These are phyloP conservation scores for Epichloe typhina DNA, from an alignment of 2,329 filamentous ascomycete genomes.

Conservation along the genomic window DNA sequence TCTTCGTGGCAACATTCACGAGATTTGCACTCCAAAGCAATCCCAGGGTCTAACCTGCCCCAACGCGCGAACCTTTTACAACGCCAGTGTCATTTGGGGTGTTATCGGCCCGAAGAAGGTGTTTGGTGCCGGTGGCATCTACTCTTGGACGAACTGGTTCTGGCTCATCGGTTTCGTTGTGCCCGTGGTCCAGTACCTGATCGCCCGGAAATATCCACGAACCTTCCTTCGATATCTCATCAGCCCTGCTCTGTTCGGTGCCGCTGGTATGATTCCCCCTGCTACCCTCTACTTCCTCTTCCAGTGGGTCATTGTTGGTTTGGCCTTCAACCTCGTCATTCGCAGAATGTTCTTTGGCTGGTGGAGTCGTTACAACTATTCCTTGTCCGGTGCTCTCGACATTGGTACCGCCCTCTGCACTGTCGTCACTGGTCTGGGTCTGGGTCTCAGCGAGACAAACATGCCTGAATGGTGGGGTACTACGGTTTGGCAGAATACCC, in stretches of 20 bases:
- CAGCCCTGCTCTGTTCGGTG: conserved; percentile 40
- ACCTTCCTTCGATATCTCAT: conserved; percentile 34
- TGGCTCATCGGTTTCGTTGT: conserved; percentile 38
- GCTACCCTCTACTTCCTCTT: conserved; percentile 43
- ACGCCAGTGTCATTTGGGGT: conserved; percentile 47
- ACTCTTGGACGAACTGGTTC: conserved; percentile 38
- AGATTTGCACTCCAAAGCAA: conserved; percentile 37
- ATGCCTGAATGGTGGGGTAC: conserved; percentile 39
- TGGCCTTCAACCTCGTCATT: conserved; percentile 41
- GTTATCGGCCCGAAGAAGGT: conserved; percentile 33
- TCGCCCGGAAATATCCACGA: conserved; percentile 33
- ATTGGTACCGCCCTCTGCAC: conserved; percentile 45
- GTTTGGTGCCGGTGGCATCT: conserved; percentile 26
- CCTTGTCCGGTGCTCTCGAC: conserved; percentile 44
- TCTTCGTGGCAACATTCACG: conserved; percentile 32
- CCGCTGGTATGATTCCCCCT: conserved; percentile 35
- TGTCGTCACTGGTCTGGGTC: conserved; percentile 34
- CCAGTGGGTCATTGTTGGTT: conserved; percentile 40
- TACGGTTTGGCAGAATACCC: conserved; percentile 14
- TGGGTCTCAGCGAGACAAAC: conserved; percentile 29
- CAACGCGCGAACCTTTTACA: conserved; percentile 45
- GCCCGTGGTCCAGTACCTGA: conserved; percentile 34
- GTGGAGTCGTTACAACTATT: conserved; percentile 47
- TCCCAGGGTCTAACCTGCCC: conserved; percentile 42
- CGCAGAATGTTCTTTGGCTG: conserved; percentile 36